These are phyloP conservation scores for Botrytis hyacinthi DNA, from an alignment of 2,329 filamentous ascomycete genomes.

Conservation along the genomic window DNA sequence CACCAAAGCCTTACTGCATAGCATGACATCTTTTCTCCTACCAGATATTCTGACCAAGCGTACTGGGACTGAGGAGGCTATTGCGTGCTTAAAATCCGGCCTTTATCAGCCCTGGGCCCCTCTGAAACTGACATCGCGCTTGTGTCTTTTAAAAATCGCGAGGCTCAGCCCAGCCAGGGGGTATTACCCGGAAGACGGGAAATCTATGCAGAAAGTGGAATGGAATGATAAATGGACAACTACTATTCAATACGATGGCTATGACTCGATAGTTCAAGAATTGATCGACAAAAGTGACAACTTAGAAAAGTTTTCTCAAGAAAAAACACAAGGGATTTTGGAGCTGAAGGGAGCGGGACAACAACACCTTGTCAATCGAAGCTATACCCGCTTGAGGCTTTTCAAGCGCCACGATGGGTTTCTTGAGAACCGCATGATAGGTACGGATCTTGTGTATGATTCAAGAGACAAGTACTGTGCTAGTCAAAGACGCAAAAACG, in stretches of 20 bases:
- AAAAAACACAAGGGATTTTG: slow-evolving; percentile 2
- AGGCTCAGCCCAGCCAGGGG: slow-evolving; percentile 38
- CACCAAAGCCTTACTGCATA: slow-evolving; percentile 58
- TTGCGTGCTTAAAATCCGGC: slow-evolving; percentile 50
- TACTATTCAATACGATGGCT: slow-evolving; percentile 44
- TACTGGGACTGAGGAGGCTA: slow-evolving; percentile 61
- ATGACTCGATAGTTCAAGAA: slow-evolving; percentile 20
- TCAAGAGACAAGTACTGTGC: slow-evolving; percentile 24
- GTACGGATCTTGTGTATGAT: slow-evolving; percentile 18
- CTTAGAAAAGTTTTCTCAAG: slow-evolving; percentile 24
- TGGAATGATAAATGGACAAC: slow-evolving; percentile 45
- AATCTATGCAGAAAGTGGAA: slow-evolving; percentile 44
- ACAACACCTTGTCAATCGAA: slow-evolving; percentile 24
- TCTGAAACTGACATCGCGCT: slow-evolving; percentile 3
- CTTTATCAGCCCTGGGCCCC: slow-evolving; percentile 40
- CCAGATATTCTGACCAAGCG: slow-evolving; percentile 56
- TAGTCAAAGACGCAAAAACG: slow-evolving; percentile 22
- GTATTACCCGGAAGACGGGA: slow-evolving; percentile 46
- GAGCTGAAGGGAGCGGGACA: background rate
- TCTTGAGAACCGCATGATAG: background rate
- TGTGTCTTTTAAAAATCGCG: slow-evolving; percentile 22
- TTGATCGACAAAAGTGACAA: slow-evolving; percentile 27
- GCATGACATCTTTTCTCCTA: slow-evolving; percentile 56
- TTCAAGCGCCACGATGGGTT: background rate
- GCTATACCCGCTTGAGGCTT: slow-evolving; percentile 18